Evolutionary conservation across 768 basidiomycete genomes (phyloP).

Genomic region (Kwoniella heveanensis): DNA sequence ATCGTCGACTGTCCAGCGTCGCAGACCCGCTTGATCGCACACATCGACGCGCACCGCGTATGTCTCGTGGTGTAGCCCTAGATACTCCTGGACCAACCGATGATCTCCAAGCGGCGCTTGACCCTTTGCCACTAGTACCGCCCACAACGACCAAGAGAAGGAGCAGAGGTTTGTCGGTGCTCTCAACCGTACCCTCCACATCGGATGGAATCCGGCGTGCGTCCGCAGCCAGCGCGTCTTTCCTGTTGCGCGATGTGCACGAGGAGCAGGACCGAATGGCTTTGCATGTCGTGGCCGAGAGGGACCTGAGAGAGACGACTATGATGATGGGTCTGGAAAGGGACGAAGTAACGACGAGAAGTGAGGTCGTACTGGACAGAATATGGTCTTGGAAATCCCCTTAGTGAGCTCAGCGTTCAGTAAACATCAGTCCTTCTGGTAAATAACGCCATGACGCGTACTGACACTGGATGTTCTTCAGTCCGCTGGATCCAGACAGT

Average conservation of each 20-base stretch:
- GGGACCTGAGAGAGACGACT: constrained; percentile 53
- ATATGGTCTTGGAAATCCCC: constrained; percentile 43
- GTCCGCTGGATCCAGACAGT: constrained; percentile 6
- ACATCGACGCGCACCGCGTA: constrained; percentile 32
- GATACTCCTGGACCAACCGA: constrained; percentile 18
- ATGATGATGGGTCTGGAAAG: constrained; percentile 55
- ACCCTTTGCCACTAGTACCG: constrained; percentile 23
- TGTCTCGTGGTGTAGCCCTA: constrained; percentile 28
- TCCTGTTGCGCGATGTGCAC: constrained; percentile 18
- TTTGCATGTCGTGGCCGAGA: constrained; percentile 33
- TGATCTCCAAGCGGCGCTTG: constrained; percentile 43
- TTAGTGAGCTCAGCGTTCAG: too few species aligned
- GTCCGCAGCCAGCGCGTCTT: constrained; percentile 16
- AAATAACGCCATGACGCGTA: too few species aligned
- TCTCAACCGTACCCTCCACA: constrained; percentile 3
- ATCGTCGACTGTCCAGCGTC: constrained; percentile 30
- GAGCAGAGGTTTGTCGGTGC: constrained; percentile 13
- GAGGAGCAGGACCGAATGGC: constrained; percentile 11
- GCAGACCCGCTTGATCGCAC: constrained; percentile 44
- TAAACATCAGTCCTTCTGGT: too few species aligned
- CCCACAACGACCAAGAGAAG: constrained; percentile 15
- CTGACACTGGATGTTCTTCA: not conserved
- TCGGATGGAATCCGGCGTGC: constrained; percentile 10
- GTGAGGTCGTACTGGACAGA: constrained; percentile 44
- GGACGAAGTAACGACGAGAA: constrained; percentile 32